These are phyloP conservation scores for Royoungia palumana DNA, from an alignment of 768 basidiomycete species.

Conservation along the genomic window DNA sequence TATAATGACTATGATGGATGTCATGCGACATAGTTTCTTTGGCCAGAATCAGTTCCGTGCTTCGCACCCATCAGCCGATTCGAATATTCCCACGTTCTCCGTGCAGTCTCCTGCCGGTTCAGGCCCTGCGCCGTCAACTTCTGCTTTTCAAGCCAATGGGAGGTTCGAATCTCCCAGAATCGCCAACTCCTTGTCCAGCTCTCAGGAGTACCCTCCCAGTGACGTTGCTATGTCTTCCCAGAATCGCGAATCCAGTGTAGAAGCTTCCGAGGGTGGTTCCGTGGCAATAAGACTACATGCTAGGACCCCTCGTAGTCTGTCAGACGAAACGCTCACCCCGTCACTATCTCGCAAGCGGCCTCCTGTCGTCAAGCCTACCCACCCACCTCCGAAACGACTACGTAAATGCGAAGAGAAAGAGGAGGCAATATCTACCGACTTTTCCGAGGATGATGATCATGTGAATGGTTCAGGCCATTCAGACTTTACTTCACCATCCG, in stretches of 20 bases:
- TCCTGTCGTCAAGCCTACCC: constrained; percentile 14
- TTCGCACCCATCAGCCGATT: constrained; percentile 17
- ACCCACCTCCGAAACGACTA: constrained; percentile 18
- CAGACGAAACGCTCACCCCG: constrained; percentile 8
- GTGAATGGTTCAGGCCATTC: constrained; percentile 6
- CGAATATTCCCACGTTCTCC: background rate
- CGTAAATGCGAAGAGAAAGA: constrained; percentile 31
- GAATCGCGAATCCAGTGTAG: constrained; percentile 6
- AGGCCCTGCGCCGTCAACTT: constrained; percentile 1
- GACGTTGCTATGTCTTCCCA: constrained; percentile 1
- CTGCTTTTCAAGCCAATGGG: background rate
- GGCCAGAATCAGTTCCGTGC: constrained; percentile 15
- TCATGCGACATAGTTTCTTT: constrained; percentile 24
- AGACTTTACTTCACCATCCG: constrained; percentile 14
- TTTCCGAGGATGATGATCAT: constrained; percentile 19
- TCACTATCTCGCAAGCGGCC: constrained; percentile 24
- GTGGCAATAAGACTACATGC: constrained; percentile 3
- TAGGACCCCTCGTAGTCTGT: constrained; percentile 1
- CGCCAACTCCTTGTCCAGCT: background rate
- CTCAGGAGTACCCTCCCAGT: constrained; percentile 1
- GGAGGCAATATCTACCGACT: constrained; percentile 16
- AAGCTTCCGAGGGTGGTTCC: constrained; percentile 7
- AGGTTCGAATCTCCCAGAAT: background rate
- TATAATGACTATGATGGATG: constrained; percentile 31
- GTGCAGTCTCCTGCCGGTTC: constrained; percentile 3